Base-by-base conservation (phyloP, 2,329 filamentous ascomycete species). In the Emmonsiellopsis sp. region DNA sequence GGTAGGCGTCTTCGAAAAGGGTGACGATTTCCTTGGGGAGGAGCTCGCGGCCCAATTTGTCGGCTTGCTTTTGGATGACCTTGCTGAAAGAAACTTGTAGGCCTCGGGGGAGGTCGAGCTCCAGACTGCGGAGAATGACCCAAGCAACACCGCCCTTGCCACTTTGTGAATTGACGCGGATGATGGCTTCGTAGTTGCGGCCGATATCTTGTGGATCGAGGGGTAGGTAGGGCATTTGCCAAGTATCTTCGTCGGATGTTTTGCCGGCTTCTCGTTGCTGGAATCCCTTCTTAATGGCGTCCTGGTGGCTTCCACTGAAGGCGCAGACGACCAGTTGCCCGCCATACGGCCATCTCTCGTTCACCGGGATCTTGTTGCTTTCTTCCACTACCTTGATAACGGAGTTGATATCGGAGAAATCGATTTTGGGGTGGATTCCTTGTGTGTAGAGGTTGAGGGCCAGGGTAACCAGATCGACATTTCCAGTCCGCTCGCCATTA, bases 131-230 rank as follows among this genome's bases (percentile, higher is more conserved):
- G 67, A 91, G 84, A 67, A 97, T 91, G 67, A 97, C 87, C 88
- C 89, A 97, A 50, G 92, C 91, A 56, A 89, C 85, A 62, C 93
- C 93, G 57, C 92, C 92, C 76, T 98, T 97, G 60, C 92, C 92
- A 63, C 84, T 89, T 70, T 97, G 92, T 15, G 89, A 95, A 77
- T 97, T 98, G 80, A 97, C 92, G 56, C 92, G 87, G 67, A 97
- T 97, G 67, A 97, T 87, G 55, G 92, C 92, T 73, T 97, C 91
- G 80, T 97, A 97, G n/a, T 85, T 96, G 54, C 92, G 84, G 50
- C 92, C 92, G 59, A 97, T 95, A 65, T 97, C 92, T 65, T 87
- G 80, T 5, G 92, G 92, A 65, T 97, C 92, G 63, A 97, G 80
- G 10, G 92, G 92, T 48, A 97, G 84, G 67, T 97, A 97, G 0